A percentile compares a stretch with the other conserved stretches of the same genome.
phyloP scores from a whole-genome alignment of 495 filamentous ascomycete species.

The Talaromyces stipitatus region DNA sequence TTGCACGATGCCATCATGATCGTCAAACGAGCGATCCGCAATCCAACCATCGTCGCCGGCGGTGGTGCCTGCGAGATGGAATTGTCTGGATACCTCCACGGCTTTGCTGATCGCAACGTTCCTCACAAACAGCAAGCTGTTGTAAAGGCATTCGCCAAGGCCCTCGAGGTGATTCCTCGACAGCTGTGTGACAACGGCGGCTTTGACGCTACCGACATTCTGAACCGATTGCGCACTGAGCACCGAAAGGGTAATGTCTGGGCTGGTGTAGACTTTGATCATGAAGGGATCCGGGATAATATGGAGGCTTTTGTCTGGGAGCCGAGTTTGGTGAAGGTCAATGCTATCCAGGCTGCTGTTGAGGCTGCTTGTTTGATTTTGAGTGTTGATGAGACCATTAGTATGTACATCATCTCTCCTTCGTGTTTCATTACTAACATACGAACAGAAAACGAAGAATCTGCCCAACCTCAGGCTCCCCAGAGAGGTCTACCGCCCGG shows the following conservation, averaged over 20 bases:
- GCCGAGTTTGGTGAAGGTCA: constrained; percentile 90
- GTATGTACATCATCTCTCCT: constrained; percentile 32
- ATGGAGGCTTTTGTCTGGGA: constrained; percentile 96
- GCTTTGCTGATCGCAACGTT: constrained; percentile 84
- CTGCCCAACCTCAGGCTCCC: constrained; percentile 69
- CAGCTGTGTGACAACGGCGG: constrained; percentile 98
- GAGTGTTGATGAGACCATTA: constrained; percentile 95
- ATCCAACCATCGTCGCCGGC: constrained; percentile 88
- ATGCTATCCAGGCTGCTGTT: constrained; percentile 91
- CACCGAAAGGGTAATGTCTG: constrained; percentile 84
- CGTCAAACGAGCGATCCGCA: constrained; percentile 91
- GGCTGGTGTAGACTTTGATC: constrained; percentile 91
- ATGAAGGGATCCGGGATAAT: constrained; percentile 89
- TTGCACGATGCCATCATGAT: constrained; percentile 98
- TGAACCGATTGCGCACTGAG: constrained; percentile 90
- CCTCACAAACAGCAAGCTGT: constrained; percentile 93
- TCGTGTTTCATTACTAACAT: constrained; percentile 3
- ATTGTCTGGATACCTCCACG: constrained; percentile 83
- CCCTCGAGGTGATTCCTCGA: constrained; percentile 90
- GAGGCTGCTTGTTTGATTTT: constrained; percentile 93
- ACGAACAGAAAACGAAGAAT: constrained; percentile 74
- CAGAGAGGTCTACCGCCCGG: constrained; percentile 76
- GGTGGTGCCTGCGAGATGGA: constrained; percentile 97
- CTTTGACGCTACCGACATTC: constrained; percentile 95
- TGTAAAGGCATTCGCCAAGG: constrained; percentile 96